A percentile compares a stretch with the other conserved stretches of the same genome.
Evolutionary conservation across 2,329 filamentous ascomycete species (phyloP).

Genomic region (Neodidymelliopsis sp.): DNA sequence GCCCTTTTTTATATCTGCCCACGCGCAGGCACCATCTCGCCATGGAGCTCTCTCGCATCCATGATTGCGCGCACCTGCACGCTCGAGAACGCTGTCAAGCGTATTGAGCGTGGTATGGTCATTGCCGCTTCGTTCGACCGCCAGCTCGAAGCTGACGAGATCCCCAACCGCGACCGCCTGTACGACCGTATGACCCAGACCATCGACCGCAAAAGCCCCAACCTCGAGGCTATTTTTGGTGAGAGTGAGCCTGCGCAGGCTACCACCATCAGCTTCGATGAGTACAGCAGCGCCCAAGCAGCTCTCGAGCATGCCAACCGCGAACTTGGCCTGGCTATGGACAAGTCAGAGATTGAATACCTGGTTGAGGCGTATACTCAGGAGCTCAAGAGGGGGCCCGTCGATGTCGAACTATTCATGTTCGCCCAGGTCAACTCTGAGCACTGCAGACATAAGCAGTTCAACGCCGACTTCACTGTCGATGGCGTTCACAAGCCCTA

Average conservation of each 20-base stretch:
- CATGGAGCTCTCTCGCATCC: conserved; percentile 97
- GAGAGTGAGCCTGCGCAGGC: conserved; percentile 71
- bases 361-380: conserved; percentile 82
- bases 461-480: conserved; percentile 96
- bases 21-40: conserved; percentile 82
- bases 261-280: conserved; percentile 74
- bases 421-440: conserved; percentile 99
- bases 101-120: conserved; percentile 86
- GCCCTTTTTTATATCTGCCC: conserved; percentile 77
- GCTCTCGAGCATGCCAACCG: conserved; percentile 85
- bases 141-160: conserved; percentile 57
- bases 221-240: conserved; percentile 79
- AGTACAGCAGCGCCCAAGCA: conserved; percentile 70
- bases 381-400: conserved; percentile 69
- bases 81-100: conserved; percentile 72
- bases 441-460: conserved; percentile 88
- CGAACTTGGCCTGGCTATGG: conserved; percentile 82
- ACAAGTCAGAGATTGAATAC: conserved; percentile 90
- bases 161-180: conserved; percentile 72
- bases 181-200: conserved; percentile 97
- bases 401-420: conserved; percentile 98
- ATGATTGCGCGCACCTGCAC: conserved; percentile 93
- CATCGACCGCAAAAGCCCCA: conserved; percentile 71
- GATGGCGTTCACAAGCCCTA: conserved; percentile 81
- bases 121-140: conserved; percentile 71